phyloP scores from a whole-genome alignment of 495 filamentous ascomycete species.

The Xylaria castorea region DNA sequence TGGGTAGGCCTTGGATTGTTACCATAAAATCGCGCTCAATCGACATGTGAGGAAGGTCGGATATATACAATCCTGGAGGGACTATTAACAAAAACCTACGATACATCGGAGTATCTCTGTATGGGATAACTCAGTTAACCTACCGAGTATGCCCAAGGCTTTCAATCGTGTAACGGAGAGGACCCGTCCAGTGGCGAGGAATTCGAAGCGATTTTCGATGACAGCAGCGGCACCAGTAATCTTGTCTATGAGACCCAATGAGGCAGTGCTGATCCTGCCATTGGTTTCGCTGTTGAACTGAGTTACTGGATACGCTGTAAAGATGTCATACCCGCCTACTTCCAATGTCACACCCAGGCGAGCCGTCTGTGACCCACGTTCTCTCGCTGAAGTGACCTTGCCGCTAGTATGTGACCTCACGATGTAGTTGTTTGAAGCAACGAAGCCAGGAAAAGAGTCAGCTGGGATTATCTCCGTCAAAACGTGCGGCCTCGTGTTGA shows the following conservation, averaged over 20 bases:
- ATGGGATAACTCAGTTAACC: neutral
- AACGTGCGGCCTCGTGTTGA: slow-evolving; percentile 70
- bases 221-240: slow-evolving; percentile 90
- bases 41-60: slow-evolving; percentile 63
- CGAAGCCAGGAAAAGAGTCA: slow-evolving; percentile 73
- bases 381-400: slow-evolving; percentile 60
- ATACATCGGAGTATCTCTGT: neutral
- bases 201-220: slow-evolving; percentile 59
- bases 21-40: slow-evolving; percentile 76
- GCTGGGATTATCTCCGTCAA: slow-evolving; percentile 73
- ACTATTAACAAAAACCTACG: slow-evolving; percentile 1
- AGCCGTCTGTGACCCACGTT: slow-evolving; percentile 44
- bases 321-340: slow-evolving; percentile 77
- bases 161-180: slow-evolving; percentile 73
- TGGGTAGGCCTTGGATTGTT: slow-evolving; percentile 70
- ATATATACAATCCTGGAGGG: slow-evolving; percentile 69
- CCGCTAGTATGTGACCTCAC: slow-evolving; percentile 76
- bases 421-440: slow-evolving; percentile 63
- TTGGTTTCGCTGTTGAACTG: slow-evolving; percentile 56
- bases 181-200: slow-evolving; percentile 65
- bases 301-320: slow-evolving; percentile 72
- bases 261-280: slow-evolving; percentile 57
- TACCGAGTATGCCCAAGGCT: slow-evolving; percentile 79
- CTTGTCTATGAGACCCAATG: slow-evolving; percentile 84
- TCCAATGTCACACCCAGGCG: slow-evolving; percentile 66